Conservation (phyloP, 495 filamentous ascomycete species). For the Aspergillus nanangensis region DNA sequence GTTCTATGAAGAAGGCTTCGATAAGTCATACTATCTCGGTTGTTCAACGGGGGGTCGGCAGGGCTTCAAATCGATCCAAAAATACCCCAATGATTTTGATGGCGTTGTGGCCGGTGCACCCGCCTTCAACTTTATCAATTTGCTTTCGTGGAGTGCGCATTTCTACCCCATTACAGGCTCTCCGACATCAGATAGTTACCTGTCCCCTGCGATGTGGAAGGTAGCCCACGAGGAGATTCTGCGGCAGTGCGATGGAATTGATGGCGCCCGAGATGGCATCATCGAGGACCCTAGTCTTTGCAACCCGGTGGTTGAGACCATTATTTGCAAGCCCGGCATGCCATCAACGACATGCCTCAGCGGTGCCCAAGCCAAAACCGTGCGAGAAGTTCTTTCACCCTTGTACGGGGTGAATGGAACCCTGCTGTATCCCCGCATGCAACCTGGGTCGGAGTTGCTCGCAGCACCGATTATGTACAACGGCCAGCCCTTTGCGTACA, state of each 20-base stretch:
- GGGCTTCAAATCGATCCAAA: constrained; percentile 47
- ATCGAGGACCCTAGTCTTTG: constrained; percentile 59
- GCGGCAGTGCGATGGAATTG: constrained; percentile 60
- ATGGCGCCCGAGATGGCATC: constrained; percentile 61
- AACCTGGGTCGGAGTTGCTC: constrained; percentile 36
- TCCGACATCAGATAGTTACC: constrained; percentile 41
- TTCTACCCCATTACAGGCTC: constrained; percentile 49
- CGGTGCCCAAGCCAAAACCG: constrained; percentile 49
- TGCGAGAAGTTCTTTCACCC: constrained; percentile 51
- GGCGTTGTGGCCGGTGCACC: constrained; percentile 61
- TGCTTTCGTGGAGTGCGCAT: constrained; percentile 49
- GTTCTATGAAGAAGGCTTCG: constrained; percentile 42
- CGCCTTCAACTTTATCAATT: constrained; percentile 44
- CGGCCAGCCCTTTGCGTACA: constrained; percentile 36
- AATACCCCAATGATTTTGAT: constrained; percentile 55
- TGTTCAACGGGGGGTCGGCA: constrained; percentile 55
- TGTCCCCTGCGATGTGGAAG: constrained; percentile 46
- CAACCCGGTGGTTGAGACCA: constrained; percentile 43
- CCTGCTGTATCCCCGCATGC: constrained; percentile 52
- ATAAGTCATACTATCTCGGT: constrained; percentile 51
- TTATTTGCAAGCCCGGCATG: constrained; percentile 44
- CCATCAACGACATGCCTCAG: constrained; percentile 48
- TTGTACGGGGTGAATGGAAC: constrained; percentile 46
- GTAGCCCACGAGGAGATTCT: constrained; percentile 54
- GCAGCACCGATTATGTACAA: constrained; percentile 30